These are phyloP conservation scores for Candida tallmaniae DNA, from an alignment of 805 yeast species.

Conservation along the genomic window DNA sequence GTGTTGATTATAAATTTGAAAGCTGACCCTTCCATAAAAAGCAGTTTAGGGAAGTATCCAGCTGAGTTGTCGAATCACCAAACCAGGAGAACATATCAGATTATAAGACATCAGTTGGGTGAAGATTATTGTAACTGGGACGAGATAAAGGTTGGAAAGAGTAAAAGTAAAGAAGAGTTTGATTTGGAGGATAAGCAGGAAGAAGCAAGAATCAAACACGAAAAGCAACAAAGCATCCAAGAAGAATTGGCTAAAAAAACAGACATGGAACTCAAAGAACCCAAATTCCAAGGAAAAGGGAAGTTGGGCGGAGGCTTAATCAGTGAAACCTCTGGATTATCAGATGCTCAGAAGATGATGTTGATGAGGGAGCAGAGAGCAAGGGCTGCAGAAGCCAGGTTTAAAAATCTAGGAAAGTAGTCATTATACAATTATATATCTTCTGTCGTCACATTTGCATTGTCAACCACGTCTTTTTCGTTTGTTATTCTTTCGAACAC, in stretches of 20 bases:
- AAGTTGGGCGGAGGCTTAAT: slow-evolving; percentile 26
- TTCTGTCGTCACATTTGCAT: not conserved
- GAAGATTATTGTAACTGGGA: slow-evolving; percentile 70
- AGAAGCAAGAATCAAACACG: slow-evolving; percentile 32
- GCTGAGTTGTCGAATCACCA: slow-evolving; percentile 57
- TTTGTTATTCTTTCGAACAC: no score
- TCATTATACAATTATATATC: slow-evolving; percentile 2
- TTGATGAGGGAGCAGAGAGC: slow-evolving; percentile 94
- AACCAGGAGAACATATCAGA: slow-evolving; percentile 56
- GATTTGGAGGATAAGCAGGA: slow-evolving; percentile 37
- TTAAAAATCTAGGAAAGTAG: slow-evolving; percentile 19
- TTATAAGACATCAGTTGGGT: slow-evolving; percentile 63
- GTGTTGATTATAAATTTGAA: slow-evolving; percentile 58
- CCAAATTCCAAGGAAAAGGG: slow-evolving; percentile 29
- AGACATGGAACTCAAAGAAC: slow-evolving; percentile 35
- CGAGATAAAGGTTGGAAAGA: slow-evolving; percentile 55
- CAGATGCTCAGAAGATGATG: slow-evolving; percentile 68
- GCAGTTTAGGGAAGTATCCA: slow-evolving; percentile 57
- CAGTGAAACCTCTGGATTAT: slow-evolving; percentile 54
- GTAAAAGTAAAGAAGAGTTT: slow-evolving; percentile 56
- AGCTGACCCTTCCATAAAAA: slow-evolving; percentile 62
- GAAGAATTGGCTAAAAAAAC: slow-evolving; percentile 41
- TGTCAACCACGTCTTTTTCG: no score
- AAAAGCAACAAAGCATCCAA: slow-evolving; percentile 38
- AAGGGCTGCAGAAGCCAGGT: slow-evolving; percentile 90